Evolutionary conservation across 73 alveolate genomes (phyloP).

Genomic region (Vitrella brassicaformis): DNA sequence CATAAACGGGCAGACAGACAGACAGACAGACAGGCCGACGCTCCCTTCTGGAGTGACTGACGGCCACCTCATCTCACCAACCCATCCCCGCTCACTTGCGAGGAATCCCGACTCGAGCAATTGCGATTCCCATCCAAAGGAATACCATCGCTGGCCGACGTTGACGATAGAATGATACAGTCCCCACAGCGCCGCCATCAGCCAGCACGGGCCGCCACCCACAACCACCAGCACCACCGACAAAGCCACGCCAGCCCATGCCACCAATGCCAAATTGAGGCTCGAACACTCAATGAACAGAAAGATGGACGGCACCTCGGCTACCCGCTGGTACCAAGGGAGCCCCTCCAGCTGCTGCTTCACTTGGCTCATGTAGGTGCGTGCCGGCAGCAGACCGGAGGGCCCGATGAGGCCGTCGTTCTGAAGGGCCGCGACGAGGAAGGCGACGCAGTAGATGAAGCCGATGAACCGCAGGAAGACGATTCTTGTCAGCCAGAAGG

Average conservation of each 20-base stretch:
- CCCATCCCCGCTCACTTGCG: too few relatives aligned
- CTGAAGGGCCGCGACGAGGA: neutral
- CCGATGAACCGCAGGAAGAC: neutral
- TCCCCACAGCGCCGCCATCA: constrained; percentile 32
- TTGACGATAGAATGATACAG: constrained; percentile 16
- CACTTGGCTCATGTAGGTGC: neutral
- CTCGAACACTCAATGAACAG: too few relatives aligned
- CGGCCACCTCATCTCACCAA: too few relatives aligned
- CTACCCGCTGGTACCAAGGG: too few relatives aligned
- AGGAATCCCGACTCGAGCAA: constrained; percentile 26
- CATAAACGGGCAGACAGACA: too few relatives aligned
- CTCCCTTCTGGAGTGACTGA: too few relatives aligned
- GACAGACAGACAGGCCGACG: too few relatives aligned
- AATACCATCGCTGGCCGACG: constrained; percentile 7
- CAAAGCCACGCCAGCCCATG: too few relatives aligned
- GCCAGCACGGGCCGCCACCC: too few relatives aligned
- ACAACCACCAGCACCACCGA: too few relatives aligned
- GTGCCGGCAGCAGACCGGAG: neutral
- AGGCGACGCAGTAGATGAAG: neutral
- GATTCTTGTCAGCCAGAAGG: neutral
- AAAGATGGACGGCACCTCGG: neutral
- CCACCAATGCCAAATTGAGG: too few relatives aligned
- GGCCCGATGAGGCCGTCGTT: neutral
- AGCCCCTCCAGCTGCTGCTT: neutral
- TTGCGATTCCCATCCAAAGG: constrained; percentile 21